Base-by-base conservation (phyloP, 352 stramenopile genomes). In the Peronosclerospora sorghi region DNA sequence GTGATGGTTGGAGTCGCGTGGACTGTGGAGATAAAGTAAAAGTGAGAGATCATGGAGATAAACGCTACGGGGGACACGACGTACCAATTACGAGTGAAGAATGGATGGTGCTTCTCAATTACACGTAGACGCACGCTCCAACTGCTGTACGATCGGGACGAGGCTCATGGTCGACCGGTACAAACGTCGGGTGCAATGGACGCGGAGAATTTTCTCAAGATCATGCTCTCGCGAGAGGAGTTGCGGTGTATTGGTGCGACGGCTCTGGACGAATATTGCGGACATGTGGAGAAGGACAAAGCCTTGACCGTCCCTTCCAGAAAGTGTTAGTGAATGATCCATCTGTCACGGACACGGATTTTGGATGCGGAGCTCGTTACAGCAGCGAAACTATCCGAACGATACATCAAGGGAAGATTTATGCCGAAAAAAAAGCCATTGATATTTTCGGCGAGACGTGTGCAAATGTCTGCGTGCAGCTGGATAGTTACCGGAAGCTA, bases 1-100 rank as follows among this genome's bases (percentile, higher is more conserved):
- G n/a, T n/a, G n/a, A n/a, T n/a, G n/a, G n/a, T n/a, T n/a, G 97
- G 56, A 98, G 97, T 56, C 75, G 93, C 15, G 96, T 96, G 35
- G 95, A 99, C 54, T 99, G 99, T 64, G 96, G 99, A 71, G 96
- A 98, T 56, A 73, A 96, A 19, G 59, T 99, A 12, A 96, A 97
- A 51, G 81, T 82, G n/a, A 10, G 93, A 98, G 24, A 59, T 99
- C 43, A 93, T 95, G 54, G 87, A 96, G 41, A 78, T 95, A 37
- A 81, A 95, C n/a, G n/a, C n/a, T n/a, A n/a, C n/a, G n/a, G n/a
- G n/a, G n/a, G n/a, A n/a, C n/a, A n/a, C n/a, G n/a, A n/a, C n/a
- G n/a, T n/a, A n/a, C n/a, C n/a, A n/a, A n/a, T n/a, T n/a, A n/a
- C n/a, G n/a, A n/a, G n/a, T n/a, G n/a, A n/a, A n/a, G n/a, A n/a